Conservation (phyloP, 495 filamentous ascomycete species). For the Xylaria curta region DNA sequence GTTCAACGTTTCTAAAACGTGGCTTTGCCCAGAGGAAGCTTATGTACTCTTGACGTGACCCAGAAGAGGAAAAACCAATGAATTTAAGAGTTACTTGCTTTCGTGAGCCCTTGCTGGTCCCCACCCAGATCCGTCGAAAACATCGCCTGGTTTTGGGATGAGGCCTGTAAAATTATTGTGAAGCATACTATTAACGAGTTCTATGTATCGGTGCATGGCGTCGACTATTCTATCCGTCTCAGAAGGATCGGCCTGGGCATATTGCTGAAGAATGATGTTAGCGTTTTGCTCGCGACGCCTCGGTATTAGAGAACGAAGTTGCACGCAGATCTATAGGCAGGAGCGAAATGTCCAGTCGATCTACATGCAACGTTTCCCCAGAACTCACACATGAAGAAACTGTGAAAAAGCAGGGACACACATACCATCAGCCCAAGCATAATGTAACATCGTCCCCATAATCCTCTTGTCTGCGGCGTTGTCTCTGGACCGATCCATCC, state of each 20-base stretch:
- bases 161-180: slow-evolving; percentile 57
- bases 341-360: not conserved
- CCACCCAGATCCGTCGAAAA: slow-evolving; percentile 49
- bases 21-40: not conserved
- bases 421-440: slow-evolving; percentile 58
- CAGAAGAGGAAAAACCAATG: slow-evolving; percentile 26
- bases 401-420: not conserved
- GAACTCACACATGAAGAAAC: not conserved
- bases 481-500: slow-evolving; percentile 70
- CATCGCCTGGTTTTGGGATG: slow-evolving; percentile 49
- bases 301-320: not conserved
- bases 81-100: slow-evolving; percentile 28
- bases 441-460: slow-evolving; percentile 63
- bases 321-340: not conserved
- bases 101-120: slow-evolving; percentile 57
- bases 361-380: slow-evolving; percentile 17
- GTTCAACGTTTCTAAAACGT: not conserved
- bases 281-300: slow-evolving; percentile 31
- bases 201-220: slow-evolving; percentile 46
- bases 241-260: slow-evolving; percentile 56
- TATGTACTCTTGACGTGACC: not conserved
- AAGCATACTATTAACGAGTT: slow-evolving; percentile 59
- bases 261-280: slow-evolving; percentile 48
- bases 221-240: slow-evolving; percentile 47
- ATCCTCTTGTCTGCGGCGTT: slow-evolving; percentile 46